Conservation (phyloP, 371 early-diverging fungal species). For the Mucor mucedo region DNA sequence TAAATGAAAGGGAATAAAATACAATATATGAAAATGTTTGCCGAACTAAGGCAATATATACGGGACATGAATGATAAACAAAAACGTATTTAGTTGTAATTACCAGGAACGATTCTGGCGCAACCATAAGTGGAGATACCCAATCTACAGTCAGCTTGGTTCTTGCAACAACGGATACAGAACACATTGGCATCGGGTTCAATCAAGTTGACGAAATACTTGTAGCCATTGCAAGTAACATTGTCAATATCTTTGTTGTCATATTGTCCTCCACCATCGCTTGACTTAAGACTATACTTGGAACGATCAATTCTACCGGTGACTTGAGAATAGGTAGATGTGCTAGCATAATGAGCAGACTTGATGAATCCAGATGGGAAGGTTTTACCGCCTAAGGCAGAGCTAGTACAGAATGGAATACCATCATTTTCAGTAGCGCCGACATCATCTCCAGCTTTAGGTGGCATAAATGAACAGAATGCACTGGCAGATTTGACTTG, state of each 20-base stretch:
- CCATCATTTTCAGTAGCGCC: constrained; percentile 44
- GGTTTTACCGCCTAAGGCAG: constrained; percentile 26
- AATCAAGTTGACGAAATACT: constrained; percentile 48
- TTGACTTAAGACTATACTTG: constrained; percentile 23
- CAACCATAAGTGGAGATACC: constrained; percentile 28
- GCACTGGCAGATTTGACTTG: constrained; percentile 26
- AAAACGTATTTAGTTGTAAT: constrained; percentile 11
- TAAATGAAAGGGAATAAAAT: neutral
- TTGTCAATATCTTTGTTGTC: constrained; percentile 32
- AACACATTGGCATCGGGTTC: constrained; percentile 43
- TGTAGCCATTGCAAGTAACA: constrained; percentile 45
- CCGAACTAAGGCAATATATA: too few relatives aligned
- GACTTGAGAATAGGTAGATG: constrained; percentile 39
- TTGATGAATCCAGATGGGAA: constrained; percentile 44
- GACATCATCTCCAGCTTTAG: constrained; percentile 36
- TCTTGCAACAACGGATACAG: constrained; percentile 42
- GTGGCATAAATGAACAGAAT: constrained; percentile 53
- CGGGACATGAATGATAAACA: neutral
- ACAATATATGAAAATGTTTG: neutral
- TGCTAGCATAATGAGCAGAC: constrained; percentile 33
- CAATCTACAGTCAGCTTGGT: constrained; percentile 21
- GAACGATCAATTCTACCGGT: constrained; percentile 41
- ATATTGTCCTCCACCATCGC: constrained; percentile 53
- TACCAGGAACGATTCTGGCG: constrained; percentile 28
- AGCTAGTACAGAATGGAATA: constrained; percentile 41